These are phyloP conservation scores for Geosiphon pyriformis DNA, from an alignment of 192 early-diverging fungal genomes.

Conservation along the genomic window DNA sequence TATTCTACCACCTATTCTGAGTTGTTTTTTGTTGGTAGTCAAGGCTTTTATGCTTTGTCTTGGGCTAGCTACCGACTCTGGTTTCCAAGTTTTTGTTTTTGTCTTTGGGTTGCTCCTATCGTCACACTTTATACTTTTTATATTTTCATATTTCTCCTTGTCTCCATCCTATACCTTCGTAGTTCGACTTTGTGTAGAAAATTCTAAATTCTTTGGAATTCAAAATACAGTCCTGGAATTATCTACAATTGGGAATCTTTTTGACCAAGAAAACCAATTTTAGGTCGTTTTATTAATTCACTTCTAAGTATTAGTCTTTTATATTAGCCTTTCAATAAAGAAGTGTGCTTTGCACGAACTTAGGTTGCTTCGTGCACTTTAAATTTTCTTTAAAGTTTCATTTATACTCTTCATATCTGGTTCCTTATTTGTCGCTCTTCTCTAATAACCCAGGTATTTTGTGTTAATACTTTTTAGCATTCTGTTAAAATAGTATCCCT, in stretches of 20 bases:
- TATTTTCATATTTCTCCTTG: neutral
- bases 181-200: too few species aligned
- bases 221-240: too few species aligned
- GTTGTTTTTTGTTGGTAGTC: neutral
- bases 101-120: neutral
- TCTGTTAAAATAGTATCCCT: neutral
- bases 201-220: too few species aligned
- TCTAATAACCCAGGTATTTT: neutral
- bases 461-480: neutral
- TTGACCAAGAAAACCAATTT: too few species aligned
- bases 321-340: too few species aligned
- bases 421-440: neutral
- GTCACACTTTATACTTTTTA: neutral
- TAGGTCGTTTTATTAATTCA: too few species aligned
- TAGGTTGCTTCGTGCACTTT: too few species aligned
- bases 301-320: too few species aligned
- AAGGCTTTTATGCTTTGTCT: neutral
- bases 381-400: too few species aligned
- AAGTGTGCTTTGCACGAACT: too few species aligned
- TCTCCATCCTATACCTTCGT: neutral
- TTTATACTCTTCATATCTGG: neutral
- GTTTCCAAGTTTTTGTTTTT: neutral
- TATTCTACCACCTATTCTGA: neutral
- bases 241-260: too few species aligned
- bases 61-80: neutral